These are phyloP conservation scores for Penicillium paradoxum DNA, from an alignment of 495 filamentous ascomycete species.

Conservation along the genomic window DNA sequence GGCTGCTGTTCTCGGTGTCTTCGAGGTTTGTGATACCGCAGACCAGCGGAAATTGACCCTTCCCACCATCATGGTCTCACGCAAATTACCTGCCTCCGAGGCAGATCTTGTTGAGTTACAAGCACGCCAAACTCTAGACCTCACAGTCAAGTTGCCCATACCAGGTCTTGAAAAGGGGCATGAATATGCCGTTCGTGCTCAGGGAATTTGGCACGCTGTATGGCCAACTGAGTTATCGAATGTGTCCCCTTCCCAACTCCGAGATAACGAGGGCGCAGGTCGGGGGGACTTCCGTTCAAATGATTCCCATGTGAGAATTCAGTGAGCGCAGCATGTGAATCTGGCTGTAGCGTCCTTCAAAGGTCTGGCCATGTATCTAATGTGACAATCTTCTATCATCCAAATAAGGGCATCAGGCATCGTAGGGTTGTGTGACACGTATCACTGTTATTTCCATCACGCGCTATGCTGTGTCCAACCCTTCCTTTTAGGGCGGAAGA, in stretches of 20 bases:
- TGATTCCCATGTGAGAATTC: constrained; percentile 8
- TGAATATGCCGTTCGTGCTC: constrained; percentile 26
- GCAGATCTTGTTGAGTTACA: constrained; percentile 42
- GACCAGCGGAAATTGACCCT: constrained; percentile 28
- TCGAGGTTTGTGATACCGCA: constrained; percentile 36
- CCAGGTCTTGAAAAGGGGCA: constrained; percentile 17
- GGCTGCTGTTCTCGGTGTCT: constrained; percentile 43
- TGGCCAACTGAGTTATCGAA: constrained; percentile 21
- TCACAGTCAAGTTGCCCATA: constrained; percentile 12
- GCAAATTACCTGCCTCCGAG: constrained; percentile 38
- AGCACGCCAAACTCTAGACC: constrained; percentile 16
- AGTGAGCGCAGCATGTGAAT: not conserved
- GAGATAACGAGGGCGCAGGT: constrained; percentile 10
- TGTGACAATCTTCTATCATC: not conserved
- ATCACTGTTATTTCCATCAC: no score
- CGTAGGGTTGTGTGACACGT: not conserved
- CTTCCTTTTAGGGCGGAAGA: no score
- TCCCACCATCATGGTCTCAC: constrained; percentile 40
- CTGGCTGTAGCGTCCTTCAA: not conserved
- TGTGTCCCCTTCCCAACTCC: constrained; percentile 20
- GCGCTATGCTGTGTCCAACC: no score
- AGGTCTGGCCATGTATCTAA: not conserved
- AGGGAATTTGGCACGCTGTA: constrained; percentile 31
- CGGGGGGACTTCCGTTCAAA: constrained; percentile 25
- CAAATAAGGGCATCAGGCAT: not conserved